Conservation (phyloP, 2,329 filamentous ascomycete genomes). For the Biscogniauxia sp. region DNA sequence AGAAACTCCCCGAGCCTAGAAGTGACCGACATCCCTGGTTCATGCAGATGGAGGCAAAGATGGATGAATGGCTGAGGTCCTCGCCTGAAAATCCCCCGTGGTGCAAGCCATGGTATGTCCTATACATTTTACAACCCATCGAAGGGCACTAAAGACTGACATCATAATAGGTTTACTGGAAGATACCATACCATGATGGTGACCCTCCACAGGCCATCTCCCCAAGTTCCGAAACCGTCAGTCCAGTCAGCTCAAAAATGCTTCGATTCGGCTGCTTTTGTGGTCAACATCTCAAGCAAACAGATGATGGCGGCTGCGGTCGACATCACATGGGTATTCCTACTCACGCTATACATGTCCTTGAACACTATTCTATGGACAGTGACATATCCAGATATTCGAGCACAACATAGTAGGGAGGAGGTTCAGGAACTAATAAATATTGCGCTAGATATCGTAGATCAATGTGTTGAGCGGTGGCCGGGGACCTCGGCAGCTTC, state of each 20-base stretch:
- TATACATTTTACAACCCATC: background rate
- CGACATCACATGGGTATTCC: slow-evolving; percentile 92
- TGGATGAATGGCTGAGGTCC: slow-evolving; percentile 75
- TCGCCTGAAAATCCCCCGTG: slow-evolving; percentile 69
- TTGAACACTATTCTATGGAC: slow-evolving; percentile 92
- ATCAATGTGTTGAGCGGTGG: slow-evolving; percentile 82
- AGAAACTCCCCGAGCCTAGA: slow-evolving; percentile 72
- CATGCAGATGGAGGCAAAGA: slow-evolving; percentile 70
- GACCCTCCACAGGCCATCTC: slow-evolving; percentile 84
- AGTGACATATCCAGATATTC: slow-evolving; percentile 81
- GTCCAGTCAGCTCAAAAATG: slow-evolving; percentile 75
- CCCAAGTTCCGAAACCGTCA: slow-evolving; percentile 85
- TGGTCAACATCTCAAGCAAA: slow-evolving; percentile 76
- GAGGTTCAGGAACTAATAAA: slow-evolving; percentile 75
- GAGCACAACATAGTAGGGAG: slow-evolving; percentile 67
- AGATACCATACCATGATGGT: slow-evolving; percentile 86
- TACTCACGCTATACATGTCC: slow-evolving; percentile 85
- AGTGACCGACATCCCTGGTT: slow-evolving; percentile 89
- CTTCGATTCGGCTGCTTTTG: slow-evolving; percentile 77
- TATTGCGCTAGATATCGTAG: slow-evolving; percentile 74
- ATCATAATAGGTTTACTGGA: slow-evolving; percentile 53
- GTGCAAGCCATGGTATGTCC: slow-evolving; percentile 74
- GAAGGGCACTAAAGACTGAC: slow-evolving; percentile 1
- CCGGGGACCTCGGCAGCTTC: slow-evolving; percentile 83
- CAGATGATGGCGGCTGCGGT: slow-evolving; percentile 74